Evolutionary conservation across 2,329 filamentous ascomycete species (phyloP).

Genomic region (Cercospora sojina): DNA sequence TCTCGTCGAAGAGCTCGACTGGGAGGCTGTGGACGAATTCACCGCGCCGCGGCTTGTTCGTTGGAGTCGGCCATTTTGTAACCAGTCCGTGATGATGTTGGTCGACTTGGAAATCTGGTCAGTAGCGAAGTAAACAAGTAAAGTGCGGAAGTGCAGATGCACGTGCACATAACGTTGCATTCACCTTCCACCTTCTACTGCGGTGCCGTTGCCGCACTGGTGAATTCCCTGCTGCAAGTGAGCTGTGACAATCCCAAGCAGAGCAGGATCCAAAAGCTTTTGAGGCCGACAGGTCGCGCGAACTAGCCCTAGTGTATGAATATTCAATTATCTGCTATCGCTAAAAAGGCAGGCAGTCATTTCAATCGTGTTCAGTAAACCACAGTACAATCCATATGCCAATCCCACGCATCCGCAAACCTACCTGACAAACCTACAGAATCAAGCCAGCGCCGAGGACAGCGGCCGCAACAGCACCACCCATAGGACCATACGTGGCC

Average conservation of each 20-base stretch:
- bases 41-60: not conserved
- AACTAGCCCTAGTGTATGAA: not conserved
- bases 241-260: not conserved
- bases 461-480: constrained; percentile 26
- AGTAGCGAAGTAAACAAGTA: not conserved
- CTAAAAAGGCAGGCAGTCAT: not conserved
- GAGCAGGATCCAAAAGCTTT: not conserved
- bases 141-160: not conserved
- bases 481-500: constrained; percentile 16
- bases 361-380: not conserved
- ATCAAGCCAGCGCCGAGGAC: constrained; percentile 31
- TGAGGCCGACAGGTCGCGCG: not conserved
- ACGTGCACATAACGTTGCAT: not conserved
- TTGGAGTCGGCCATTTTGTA: not conserved
- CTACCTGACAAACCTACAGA: constrained; percentile 17
- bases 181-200: not conserved
- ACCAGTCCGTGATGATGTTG: not conserved
- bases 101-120: not conserved
- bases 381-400: not conserved
- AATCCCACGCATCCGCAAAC: not conserved
- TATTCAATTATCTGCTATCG: not conserved
- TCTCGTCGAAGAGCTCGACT: not conserved
- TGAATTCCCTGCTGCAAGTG: not conserved
- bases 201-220: not conserved
- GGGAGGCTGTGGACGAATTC: not conserved